Evolutionary conservation across 1,284 basidiomycete genomes (phyloP).

Genomic region (Prillingera fragicola): DNA sequence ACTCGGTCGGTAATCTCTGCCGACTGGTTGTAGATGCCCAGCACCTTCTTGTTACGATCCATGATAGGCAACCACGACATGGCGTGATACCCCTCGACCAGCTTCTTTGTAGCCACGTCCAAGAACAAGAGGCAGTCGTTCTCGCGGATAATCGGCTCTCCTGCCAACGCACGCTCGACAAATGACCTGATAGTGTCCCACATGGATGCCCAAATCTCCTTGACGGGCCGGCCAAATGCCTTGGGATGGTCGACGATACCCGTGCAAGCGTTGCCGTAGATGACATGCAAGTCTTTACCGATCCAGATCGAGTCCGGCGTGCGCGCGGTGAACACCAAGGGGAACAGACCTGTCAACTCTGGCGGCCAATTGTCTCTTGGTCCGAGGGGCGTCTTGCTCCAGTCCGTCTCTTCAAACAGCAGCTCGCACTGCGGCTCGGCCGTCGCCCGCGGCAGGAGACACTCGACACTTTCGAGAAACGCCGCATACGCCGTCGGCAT

Average conservation of each 20-base stretch:
- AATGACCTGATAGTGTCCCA: neutral
- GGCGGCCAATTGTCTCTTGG: neutral
- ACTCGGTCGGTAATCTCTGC: conserved; percentile 30
- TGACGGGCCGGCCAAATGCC: conserved; percentile 21
- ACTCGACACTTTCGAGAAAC: no score
- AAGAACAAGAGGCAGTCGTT: neutral
- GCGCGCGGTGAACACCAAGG: neutral
- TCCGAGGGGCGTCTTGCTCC: neutral
- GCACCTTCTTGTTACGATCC: conserved; percentile 19
- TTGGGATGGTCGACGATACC: conserved; percentile 22
- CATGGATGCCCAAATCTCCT: conserved; percentile 21
- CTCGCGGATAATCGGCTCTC: neutral
- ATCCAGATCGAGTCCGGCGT: neutral
- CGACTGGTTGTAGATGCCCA: conserved; percentile 35
- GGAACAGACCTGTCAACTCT: neutral
- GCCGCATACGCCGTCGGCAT: no score
- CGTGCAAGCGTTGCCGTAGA: neutral
- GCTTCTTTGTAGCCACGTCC: neutral
- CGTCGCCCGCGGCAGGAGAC: no score
- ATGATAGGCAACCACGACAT: conserved; percentile 36
- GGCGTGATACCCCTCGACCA: conserved; percentile 33
- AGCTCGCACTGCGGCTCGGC: no score
- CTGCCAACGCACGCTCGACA: neutral
- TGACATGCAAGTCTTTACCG: neutral
- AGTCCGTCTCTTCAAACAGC: neutral